Conservation (phyloP, 2,329 filamentous ascomycete species). For the Aspergillus aculeatinus region DNA sequence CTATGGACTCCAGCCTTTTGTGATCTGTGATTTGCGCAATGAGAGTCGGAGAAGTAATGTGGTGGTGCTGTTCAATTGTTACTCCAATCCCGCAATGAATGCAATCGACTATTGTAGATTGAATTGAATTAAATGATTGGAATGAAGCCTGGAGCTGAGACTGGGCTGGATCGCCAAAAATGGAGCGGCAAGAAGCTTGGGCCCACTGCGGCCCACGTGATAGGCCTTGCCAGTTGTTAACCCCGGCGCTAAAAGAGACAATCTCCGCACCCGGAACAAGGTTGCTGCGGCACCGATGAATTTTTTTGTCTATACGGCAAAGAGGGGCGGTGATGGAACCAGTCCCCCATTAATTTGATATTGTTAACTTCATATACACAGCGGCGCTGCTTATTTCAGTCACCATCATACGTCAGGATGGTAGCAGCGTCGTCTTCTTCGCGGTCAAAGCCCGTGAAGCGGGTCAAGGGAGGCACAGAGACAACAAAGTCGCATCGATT, state of each 20-base stretch:
- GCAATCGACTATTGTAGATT: no score
- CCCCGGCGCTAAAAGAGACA: slow-evolving; percentile 16
- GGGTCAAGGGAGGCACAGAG: slow-evolving; percentile 64
- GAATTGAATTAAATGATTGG: no score
- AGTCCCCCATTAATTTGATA: slow-evolving; percentile 16
- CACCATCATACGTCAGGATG: slow-evolving; percentile 35
- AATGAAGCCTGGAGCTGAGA: no score
- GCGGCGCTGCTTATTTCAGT: slow-evolving; percentile 27
- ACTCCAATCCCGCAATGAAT: neutral
- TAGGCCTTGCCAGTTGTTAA: slow-evolving; percentile 3
- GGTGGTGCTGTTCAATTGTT: no score
- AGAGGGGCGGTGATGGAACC: slow-evolving; percentile 15
- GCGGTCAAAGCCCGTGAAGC: slow-evolving; percentile 68
- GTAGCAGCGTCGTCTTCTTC: slow-evolving; percentile 60
- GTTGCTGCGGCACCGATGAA: slow-evolving; percentile 32
- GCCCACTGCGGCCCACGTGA: slow-evolving; percentile 32
- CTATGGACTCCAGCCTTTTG: neutral
- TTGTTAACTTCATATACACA: slow-evolving; percentile 12
- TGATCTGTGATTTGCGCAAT: no score
- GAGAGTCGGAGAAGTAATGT: neutral
- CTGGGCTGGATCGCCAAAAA: slow-evolving; percentile 11
- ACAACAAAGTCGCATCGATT: slow-evolving; percentile 84
- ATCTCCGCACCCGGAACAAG: slow-evolving; percentile 33
- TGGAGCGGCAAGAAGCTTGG: slow-evolving; percentile 33
- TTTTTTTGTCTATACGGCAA: slow-evolving; percentile 37